Evolutionary conservation across 1,139 yeast species (phyloP).

Genomic region (Saccharomyces hybrid): DNA sequence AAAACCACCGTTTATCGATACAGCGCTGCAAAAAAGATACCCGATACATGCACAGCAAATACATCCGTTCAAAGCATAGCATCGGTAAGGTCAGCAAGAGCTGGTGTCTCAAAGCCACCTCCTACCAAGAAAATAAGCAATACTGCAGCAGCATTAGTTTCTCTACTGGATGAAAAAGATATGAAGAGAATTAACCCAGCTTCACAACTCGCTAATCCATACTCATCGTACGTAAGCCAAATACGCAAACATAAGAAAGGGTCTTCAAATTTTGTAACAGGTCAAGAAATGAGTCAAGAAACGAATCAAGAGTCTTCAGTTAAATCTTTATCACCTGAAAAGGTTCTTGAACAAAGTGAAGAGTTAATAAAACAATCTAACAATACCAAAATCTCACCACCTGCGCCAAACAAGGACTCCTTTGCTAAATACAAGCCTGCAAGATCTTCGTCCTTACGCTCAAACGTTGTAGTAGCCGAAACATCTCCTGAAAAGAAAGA

Average conservation of each 20-base stretch:
- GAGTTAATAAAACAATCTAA: background rate
- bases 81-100: background rate
- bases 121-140: slow-evolving; percentile 41
- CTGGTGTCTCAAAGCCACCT: slow-evolving; percentile 2
- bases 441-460: slow-evolving; percentile 33
- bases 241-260: slow-evolving; percentile 23
- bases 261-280: slow-evolving; percentile 4
- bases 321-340: slow-evolving; percentile 4
- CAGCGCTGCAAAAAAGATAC: slow-evolving; percentile 14
- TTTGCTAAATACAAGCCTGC: slow-evolving; percentile 25
- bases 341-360: background rate
- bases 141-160: slow-evolving; percentile 59
- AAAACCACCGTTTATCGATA: slow-evolving; percentile 38
- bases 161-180: slow-evolving; percentile 46
- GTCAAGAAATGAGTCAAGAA: slow-evolving; percentile 10
- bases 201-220: slow-evolving; percentile 46
- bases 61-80: background rate
- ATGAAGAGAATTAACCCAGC: slow-evolving; percentile 13
- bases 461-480: slow-evolving; percentile 24
- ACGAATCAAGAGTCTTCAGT: slow-evolving; percentile 11
- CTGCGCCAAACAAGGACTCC: slow-evolving; percentile 4
- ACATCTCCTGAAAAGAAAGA: slow-evolving; percentile 11
- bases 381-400: slow-evolving; percentile 5
- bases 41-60: slow-evolving; percentile 7
- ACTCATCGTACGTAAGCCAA: slow-evolving; percentile 33